Evolutionary conservation across 441 rosid genomes (phyloP).

Genomic region (Erodium chrysanthum): DNA sequence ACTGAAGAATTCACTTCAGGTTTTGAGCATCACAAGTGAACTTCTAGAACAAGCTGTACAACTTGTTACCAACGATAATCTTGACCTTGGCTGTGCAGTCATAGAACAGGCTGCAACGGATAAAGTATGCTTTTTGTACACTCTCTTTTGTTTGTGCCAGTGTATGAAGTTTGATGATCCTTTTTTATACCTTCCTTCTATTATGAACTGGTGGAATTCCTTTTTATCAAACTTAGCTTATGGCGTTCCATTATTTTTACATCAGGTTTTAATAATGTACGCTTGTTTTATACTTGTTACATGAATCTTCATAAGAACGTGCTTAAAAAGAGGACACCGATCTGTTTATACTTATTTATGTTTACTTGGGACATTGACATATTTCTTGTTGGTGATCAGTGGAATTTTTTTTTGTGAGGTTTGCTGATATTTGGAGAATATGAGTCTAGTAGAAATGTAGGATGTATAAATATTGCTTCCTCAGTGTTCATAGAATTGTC

Average conservation of each 20-base stretch:
- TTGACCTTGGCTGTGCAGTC: constrained; percentile 96
- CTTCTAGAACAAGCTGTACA: constrained; percentile 84
- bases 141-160: constrained; percentile 1
- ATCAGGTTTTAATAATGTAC: not conserved
- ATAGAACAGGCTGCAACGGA: constrained; percentile 97
- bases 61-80: constrained; percentile 94
- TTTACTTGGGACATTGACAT: not conserved
- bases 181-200: not conserved
- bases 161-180: not conserved
- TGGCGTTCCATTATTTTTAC: not conserved
- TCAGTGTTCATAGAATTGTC: too few relatives aligned
- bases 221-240: not conserved
- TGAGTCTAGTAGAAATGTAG: not conserved
- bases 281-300: not conserved
- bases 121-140: constrained; percentile 39
- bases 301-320: not conserved
- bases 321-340: not conserved
- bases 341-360: not conserved
- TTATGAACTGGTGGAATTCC: constrained; percentile 2
- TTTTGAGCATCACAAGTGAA: constrained; percentile 50
- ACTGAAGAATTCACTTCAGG: constrained; percentile 69
- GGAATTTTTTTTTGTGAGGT: not conserved
- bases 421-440: not conserved
- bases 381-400: not conserved
- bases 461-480: constrained; percentile 1